Conservation (phyloP, 2,329 filamentous ascomycete species). For the Fusarium anthophilum region DNA sequence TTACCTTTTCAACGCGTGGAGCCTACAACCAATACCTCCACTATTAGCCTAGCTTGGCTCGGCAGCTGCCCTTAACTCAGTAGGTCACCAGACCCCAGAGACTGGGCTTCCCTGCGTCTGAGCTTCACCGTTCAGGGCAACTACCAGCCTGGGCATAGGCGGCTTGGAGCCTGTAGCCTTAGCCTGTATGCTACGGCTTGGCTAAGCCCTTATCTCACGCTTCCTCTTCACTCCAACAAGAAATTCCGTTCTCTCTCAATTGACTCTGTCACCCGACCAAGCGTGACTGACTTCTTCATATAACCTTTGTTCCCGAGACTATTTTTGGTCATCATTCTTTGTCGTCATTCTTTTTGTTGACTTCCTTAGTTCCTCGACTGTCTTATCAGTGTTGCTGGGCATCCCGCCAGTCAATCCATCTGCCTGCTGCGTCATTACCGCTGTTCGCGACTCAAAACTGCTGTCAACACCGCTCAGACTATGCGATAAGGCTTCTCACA, state of each 20-base stretch:
- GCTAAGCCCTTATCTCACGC: conserved; percentile 35
- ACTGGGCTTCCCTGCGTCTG: conserved; percentile 17
- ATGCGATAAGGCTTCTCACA: conserved; percentile 41
- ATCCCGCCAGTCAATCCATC: neutral
- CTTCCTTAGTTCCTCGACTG: conserved; percentile 3
- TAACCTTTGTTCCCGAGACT: conserved; percentile 22
- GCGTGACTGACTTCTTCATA: conserved; percentile 12
- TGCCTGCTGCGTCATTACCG: conserved; percentile 22
- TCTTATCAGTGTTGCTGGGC: conserved; percentile 13
- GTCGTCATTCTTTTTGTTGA: conserved; percentile 28
- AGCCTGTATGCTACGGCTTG: neutral
- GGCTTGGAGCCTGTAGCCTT: neutral
- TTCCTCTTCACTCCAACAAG: conserved; percentile 21
- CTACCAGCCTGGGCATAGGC: conserved; percentile 1
- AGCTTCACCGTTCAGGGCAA: conserved; percentile 30
- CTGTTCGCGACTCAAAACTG: conserved; percentile 15
- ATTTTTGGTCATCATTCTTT: conserved; percentile 18
- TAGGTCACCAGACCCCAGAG: conserved; percentile 38
- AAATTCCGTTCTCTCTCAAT: conserved; percentile 28
- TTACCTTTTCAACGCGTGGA: neutral
- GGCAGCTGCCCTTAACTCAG: conserved; percentile 31
- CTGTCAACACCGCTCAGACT: conserved; percentile 19
- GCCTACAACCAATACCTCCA: conserved; percentile 17
- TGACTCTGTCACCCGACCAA: conserved; percentile 33
- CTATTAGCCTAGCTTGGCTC: conserved; percentile 31